Base-by-base conservation (phyloP, 352 stramenopile species). In the Thalassiosira hispida region DNA sequence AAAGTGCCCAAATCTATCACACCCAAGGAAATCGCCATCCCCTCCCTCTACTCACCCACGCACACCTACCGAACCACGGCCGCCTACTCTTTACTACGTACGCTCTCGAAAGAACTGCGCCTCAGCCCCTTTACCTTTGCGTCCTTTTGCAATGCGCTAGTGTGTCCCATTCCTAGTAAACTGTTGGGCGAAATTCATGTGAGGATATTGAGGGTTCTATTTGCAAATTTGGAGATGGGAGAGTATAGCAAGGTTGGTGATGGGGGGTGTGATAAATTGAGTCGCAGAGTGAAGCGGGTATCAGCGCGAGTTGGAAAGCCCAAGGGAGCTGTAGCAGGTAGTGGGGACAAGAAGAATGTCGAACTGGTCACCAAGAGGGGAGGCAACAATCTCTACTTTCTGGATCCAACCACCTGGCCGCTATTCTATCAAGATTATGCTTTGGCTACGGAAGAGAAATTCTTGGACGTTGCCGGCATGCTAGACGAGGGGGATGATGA, bases 391-490 rank as follows among this genome's bases (percentile, higher is more conserved):
- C 73, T 94, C 20, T 82, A 61, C 9, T 89, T 88, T 79, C 51
- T 94, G 25, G 89, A 94, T 81, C 52, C 33, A 29, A 77, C 70
- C 18, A 89, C 85, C 7, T 94, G 89, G 89, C 89, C 89, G 25
- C 47, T 93, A 1, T 94, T 90, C 73, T 93, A 87, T 76, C 74
- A 91, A 63, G 89, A 94, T 75, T 94, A 93, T 77, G 81, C 64
- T 27, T 55, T 90, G 60, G 72, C 88, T 35, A 91, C 81, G n/a
- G 84, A 90, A 40, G 82, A 88, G 42, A 77, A 76, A 20, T 77
- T 91, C 25, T 79, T 81, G 42, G 67, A 77, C 57, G 47, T 20
- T 0, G n/a, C 2, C 11, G 40, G 16, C n/a, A 18, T 4, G 6
- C n/a, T 12, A 12, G 16, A 16, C 2, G 40, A 49, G 40, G 11